A percentile compares a stretch with the other conserved stretches of the same genome.
phyloP scores from a whole-genome alignment of 1,284 basidiomycete genomes.

The Meripilus lineatus region DNA sequence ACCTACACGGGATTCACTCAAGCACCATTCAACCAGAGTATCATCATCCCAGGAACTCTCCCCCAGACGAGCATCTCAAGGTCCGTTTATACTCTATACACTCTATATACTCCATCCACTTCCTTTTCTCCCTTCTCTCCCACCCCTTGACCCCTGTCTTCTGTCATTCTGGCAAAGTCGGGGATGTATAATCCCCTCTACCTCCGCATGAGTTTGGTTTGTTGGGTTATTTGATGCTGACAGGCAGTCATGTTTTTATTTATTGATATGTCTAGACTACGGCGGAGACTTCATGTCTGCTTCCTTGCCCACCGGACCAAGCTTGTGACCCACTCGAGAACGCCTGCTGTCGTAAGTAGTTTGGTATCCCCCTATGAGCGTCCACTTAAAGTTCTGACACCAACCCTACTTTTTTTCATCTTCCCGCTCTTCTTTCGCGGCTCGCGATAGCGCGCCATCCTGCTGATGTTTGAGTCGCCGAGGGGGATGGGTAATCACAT shows the following conservation, averaged over 20 bases:
- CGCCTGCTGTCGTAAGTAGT: constrained; percentile 72
- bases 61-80: constrained; percentile 43
- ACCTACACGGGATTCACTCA: constrained; percentile 92
- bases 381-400: not conserved
- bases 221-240: no score
- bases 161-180: constrained; percentile 3
- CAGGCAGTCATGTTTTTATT: not conserved
- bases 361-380: not conserved
- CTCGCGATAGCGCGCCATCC: no score
- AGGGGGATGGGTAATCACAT: no score
- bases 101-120: no score
- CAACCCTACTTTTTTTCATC: not conserved
- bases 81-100: no score
- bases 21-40: constrained; percentile 89
- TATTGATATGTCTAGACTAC: constrained; percentile 19
- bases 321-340: constrained; percentile 66
- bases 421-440: not conserved
- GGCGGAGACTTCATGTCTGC: constrained; percentile 32
- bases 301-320: constrained; percentile 52
- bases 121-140: constrained; percentile 27
- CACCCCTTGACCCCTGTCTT: no score
- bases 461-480: no score
- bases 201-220: no score
- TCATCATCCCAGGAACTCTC: constrained; percentile 33
- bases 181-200: not conserved